These are phyloP conservation scores for Paecilomyces fulvus DNA, from an alignment of 2,329 filamentous ascomycete species.

Conservation along the genomic window DNA sequence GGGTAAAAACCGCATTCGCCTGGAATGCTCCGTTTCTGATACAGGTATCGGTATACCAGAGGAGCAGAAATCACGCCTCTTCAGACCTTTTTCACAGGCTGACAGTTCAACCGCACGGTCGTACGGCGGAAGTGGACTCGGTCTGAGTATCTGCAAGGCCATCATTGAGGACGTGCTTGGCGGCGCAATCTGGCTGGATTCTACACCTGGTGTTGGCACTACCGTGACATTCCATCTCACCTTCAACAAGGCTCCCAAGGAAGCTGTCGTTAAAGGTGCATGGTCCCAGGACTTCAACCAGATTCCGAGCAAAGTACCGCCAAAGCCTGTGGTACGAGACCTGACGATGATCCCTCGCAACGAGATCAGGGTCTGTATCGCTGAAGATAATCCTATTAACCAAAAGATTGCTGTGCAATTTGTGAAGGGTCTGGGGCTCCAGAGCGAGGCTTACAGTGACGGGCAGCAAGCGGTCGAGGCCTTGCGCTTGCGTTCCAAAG, in stretches of 20 bases:
- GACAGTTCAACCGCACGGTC: slow-evolving; percentile 83
- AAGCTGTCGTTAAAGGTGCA: slow-evolving; percentile 48
- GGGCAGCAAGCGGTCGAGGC: slow-evolving; percentile 82
- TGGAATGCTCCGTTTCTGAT: slow-evolving; percentile 80
- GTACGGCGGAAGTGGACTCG: slow-evolving; percentile 85
- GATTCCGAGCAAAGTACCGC: slow-evolving; percentile 34
- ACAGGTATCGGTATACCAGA: slow-evolving; percentile 86
- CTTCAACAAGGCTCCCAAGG: slow-evolving; percentile 68
- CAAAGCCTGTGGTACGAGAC: slow-evolving; percentile 48
- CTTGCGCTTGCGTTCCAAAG: slow-evolving; percentile 61
- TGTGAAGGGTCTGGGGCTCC: slow-evolving; percentile 74
- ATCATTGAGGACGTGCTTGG: slow-evolving; percentile 89
- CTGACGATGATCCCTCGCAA: slow-evolving; percentile 66
- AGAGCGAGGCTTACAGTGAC: slow-evolving; percentile 82
- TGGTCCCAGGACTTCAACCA: slow-evolving; percentile 42
- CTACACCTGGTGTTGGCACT: slow-evolving; percentile 53
- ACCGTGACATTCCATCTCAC: slow-evolving; percentile 71
- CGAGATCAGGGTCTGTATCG: slow-evolving; percentile 79
- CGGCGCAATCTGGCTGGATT: slow-evolving; percentile 75
- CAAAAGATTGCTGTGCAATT: slow-evolving; percentile 91
- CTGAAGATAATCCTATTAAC: slow-evolving; percentile 92
- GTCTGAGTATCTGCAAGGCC: slow-evolving; percentile 88
- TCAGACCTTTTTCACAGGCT: slow-evolving; percentile 87
- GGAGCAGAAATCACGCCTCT: slow-evolving; percentile 69
- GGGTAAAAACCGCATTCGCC: slow-evolving; percentile 58